Evolutionary conservation across 306 rosid species (phyloP).

Genomic region (Pterocarpus macrocarpus): DNA sequence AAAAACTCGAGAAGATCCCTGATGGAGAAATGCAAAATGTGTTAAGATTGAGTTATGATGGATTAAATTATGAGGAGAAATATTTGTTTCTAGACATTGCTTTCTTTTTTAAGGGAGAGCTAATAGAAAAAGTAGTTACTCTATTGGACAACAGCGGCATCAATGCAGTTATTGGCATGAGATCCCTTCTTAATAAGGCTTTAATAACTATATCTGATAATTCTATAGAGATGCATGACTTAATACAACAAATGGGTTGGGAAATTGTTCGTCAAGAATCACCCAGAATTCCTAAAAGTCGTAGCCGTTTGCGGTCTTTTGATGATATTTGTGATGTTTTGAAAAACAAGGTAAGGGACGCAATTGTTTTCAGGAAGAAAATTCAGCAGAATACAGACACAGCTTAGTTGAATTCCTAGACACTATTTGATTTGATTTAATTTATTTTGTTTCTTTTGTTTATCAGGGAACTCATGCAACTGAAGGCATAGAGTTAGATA

Average conservation of each 20-base stretch:
- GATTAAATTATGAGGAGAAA: neutral
- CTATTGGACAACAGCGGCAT: neutral
- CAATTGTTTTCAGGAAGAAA: neutral
- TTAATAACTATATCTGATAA: neutral
- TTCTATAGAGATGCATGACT: constrained; percentile 37
- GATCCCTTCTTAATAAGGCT: neutral
- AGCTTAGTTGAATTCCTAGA: too few relatives aligned
- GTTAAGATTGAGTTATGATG: constrained; percentile 12
- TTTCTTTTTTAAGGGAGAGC: neutral
- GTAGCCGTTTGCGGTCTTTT: neutral
- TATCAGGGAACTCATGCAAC: neutral
- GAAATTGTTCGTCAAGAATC: constrained; percentile 15
- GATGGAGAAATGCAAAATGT: neutral
- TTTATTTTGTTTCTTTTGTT: neutral
- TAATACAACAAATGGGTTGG: constrained; percentile 36
- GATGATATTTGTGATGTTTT: neutral
- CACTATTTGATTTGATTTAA: neutral
- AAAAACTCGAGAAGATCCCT: neutral
- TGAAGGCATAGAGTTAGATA: neutral
- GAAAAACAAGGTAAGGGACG: neutral
- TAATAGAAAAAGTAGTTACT: neutral
- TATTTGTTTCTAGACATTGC: constrained; percentile 24
- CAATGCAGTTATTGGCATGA: neutral
- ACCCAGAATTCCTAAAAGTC: neutral
- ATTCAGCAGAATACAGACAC: too few relatives aligned